Percentiles rank a stretch among this genome's conserved stretches.
Evolutionary conservation across 2,329 filamentous ascomycete species (phyloP).

Genomic region (Phyllosticta citriasiana): DNA sequence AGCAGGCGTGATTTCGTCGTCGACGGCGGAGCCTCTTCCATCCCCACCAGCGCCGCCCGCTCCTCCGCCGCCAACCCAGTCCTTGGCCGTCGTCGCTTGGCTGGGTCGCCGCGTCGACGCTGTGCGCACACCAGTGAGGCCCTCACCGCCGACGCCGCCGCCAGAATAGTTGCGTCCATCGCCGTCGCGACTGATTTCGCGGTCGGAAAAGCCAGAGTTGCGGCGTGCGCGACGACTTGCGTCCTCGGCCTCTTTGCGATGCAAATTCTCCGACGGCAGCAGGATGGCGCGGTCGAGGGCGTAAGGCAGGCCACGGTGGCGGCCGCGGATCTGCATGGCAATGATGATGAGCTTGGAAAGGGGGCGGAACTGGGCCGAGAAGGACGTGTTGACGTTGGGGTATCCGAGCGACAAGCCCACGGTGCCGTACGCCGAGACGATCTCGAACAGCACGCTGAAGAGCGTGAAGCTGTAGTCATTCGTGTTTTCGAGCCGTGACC

Average conservation of each 20-base stretch:
- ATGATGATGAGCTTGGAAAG: slow-evolving; percentile 58
- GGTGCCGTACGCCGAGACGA: slow-evolving; percentile 54
- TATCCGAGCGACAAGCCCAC: slow-evolving; percentile 88
- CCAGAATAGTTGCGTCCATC: not conserved
- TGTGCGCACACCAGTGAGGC: not conserved
- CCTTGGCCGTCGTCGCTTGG: slow-evolving; percentile 14
- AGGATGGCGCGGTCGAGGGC: slow-evolving; percentile 61
- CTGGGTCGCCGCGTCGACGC: slow-evolving; percentile 6
- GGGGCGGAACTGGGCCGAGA: slow-evolving; percentile 70
- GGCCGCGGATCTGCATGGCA: slow-evolving; percentile 56
- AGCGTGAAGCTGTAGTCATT: slow-evolving; percentile 44
- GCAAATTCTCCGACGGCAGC: slow-evolving; percentile 54
- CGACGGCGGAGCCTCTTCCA: slow-evolving; percentile 1
- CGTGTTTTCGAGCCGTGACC: slow-evolving; percentile 52
- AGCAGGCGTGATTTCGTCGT: slow-evolving; percentile 9
- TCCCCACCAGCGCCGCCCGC: not conserved
- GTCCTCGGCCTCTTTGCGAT: slow-evolving; percentile 49
- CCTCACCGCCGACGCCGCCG: slow-evolving; percentile 1
- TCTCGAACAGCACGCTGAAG: slow-evolving; percentile 36
- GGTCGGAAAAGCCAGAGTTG: slow-evolving; percentile 15
- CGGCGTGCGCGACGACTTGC: slow-evolving; percentile 31
- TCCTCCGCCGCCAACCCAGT: not conserved
- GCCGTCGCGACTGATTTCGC: slow-evolving; percentile 12
- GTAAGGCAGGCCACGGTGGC: slow-evolving; percentile 56
- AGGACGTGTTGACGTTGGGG: slow-evolving; percentile 61